Base-by-base conservation (phyloP, 768 basidiomycete genomes). In the Gelatoporia subvermispora region DNA sequence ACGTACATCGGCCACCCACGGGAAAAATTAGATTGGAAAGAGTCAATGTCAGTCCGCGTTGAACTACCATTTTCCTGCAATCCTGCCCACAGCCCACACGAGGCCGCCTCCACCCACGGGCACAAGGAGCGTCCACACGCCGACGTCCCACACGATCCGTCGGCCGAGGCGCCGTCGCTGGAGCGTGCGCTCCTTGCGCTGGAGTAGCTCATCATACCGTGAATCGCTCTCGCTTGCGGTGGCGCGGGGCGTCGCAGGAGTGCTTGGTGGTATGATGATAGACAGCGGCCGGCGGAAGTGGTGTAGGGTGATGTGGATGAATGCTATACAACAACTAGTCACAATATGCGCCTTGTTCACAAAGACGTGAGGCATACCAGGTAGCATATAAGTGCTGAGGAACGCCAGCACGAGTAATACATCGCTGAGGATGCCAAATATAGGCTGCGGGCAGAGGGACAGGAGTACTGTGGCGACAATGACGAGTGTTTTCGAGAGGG, bases 181-280 rank as follows among this genome's bases (percentile, higher is more conserved):
- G 50, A 97, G 68, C 36, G 82, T 82, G 40, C 81, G 73, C 66
- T 97, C 93, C 69, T 97, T 97, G 52, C 88, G 76, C 57, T 88
- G 81, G 25, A 97, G 69, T 18, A 97, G 78, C 48, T 87, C 83
- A 60, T 89, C 86, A 17, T 72, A 66, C 13, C 71, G 65, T 35
- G 72, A 60, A 22, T 62, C 58, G 50, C 57, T 62, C 20, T 60
- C 53, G 60, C 54, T 57, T 17, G 54, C 52, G 13, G 57, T 52
- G 16, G 56, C 49, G 28, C 58, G 35, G 52, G 66, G 17, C 47
- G 39, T 56, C 44, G 50, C 59, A 22, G 64, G 61, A 4, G 66
- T 57, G 13, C 63, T 72, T 15, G 72, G 68, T n/a, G 82, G 85
- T 34, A 93, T 76, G 47, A 95, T 76, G 60, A 96, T 96, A 0